Percentiles rank a stretch among this genome's conserved stretches.
These are phyloP conservation scores for Podila epicladia DNA, from an alignment of 192 early-diverging fungal species.

Conservation along the genomic window DNA sequence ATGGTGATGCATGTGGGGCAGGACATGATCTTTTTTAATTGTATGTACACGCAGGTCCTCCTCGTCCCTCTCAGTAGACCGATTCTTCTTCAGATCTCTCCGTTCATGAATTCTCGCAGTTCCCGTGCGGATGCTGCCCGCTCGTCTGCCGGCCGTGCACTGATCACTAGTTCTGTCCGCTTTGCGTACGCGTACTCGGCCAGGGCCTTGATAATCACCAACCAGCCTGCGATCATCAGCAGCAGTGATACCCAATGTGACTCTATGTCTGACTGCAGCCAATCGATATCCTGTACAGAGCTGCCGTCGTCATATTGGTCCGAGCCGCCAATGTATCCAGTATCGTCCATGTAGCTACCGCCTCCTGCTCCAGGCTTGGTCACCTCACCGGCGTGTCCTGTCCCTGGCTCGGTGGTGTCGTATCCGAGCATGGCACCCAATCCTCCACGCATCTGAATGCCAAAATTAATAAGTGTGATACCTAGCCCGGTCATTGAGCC, in stretches of 20 bases:
- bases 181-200: conserved; percentile 79
- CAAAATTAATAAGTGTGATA: conserved; percentile 80
- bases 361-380: conserved; percentile 17
- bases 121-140: background rate
- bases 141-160: background rate
- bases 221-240: conserved; percentile 78
- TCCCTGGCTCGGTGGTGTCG: background rate
- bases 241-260: conserved; percentile 76
- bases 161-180: conserved; percentile 74
- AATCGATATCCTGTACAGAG: conserved; percentile 17
- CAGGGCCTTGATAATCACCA: conserved; percentile 73
- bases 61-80: background rate
- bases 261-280: conserved; percentile 49
- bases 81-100: background rate
- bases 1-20: too few relatives aligned
- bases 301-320: background rate
- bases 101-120: background rate
- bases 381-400: conserved; percentile 20
- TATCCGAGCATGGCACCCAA: conserved; percentile 47
- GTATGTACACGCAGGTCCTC: background rate
- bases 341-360: conserved; percentile 10
- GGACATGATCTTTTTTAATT: too few relatives aligned
- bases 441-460: conserved; percentile 69
- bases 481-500: conserved; percentile 79
- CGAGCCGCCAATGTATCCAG: conserved; percentile 16